Evolutionary conservation across 2,329 filamentous ascomycete genomes (phyloP).

Genomic region (Paecilomyces sp.): DNA sequence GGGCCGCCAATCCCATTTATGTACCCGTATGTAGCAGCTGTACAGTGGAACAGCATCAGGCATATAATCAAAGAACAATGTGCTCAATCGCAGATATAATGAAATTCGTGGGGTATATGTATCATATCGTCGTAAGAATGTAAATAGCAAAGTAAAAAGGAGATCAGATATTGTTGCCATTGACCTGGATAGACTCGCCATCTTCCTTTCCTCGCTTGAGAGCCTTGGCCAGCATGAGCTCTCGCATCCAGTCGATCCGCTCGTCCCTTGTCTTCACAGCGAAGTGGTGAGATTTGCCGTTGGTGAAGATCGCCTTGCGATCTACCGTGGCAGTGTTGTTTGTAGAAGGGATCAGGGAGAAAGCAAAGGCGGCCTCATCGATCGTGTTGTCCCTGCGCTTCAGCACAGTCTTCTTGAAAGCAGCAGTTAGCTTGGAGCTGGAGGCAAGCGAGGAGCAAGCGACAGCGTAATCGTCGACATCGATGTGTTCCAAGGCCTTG

Average conservation of each 20-base stretch:
- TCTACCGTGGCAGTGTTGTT: slow-evolving; percentile 46
- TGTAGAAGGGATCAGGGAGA: slow-evolving; percentile 35
- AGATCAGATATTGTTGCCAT: slow-evolving; percentile 22
- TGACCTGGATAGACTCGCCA: slow-evolving; percentile 20
- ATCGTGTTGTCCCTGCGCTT: slow-evolving; percentile 33
- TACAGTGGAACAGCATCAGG: not conserved
- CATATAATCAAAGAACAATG: not conserved
- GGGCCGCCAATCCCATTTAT: not conserved
- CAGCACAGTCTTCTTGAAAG: slow-evolving; percentile 59
- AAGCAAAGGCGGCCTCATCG: slow-evolving; percentile 31
- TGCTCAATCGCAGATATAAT: not conserved
- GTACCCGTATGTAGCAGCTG: not conserved
- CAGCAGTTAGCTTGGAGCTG: slow-evolving; percentile 73
- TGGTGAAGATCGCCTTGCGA: slow-evolving; percentile 30
- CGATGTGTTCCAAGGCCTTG: slow-evolving; percentile 24
- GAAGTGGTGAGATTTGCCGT: slow-evolving; percentile 86
- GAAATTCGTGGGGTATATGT: not conserved
- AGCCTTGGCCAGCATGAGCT: slow-evolving; percentile 41
- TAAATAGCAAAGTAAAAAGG: not conserved
- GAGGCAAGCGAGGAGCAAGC: slow-evolving; percentile 67
- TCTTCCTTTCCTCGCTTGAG: slow-evolving; percentile 22
- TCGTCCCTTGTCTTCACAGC: slow-evolving; percentile 81
- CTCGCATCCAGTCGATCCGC: slow-evolving; percentile 76
- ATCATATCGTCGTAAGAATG: not conserved
- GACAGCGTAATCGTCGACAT: slow-evolving; percentile 34